Percentiles rank a stretch among this genome's conserved stretches.
These are phyloP conservation scores for Dothideomycetes sp. DNA, from an alignment of 2,329 filamentous ascomycete genomes.

Conservation along the genomic window DNA sequence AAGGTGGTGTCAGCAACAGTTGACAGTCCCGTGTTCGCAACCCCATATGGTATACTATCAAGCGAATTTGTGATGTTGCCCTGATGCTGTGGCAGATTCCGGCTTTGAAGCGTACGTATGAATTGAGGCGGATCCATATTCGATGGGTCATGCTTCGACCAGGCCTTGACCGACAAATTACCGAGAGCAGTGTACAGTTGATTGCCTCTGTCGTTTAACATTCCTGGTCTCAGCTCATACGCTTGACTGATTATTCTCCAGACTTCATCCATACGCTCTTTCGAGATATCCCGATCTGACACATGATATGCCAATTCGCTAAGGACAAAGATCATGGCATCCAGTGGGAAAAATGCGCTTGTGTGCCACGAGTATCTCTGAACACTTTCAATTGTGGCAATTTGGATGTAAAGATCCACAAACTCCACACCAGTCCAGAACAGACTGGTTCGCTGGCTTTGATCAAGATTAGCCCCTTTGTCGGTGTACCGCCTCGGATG, in stretches of 20 bases:
- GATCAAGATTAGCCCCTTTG: conserved; percentile 17
- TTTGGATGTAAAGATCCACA: conserved; percentile 28
- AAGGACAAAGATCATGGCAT: conserved; percentile 26
- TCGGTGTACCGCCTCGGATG: conserved; percentile 26
- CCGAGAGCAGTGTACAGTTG: conserved; percentile 32
- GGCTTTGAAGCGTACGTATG: too few relatives aligned
- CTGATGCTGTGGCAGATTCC: too few relatives aligned
- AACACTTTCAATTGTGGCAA: conserved; percentile 26
- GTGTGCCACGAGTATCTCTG: conserved; percentile 42
- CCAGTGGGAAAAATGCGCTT: conserved; percentile 37
- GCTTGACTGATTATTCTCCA: conserved; percentile 36
- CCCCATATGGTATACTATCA: too few relatives aligned
- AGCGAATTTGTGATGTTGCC: too few relatives aligned
- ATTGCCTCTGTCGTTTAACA: conserved; percentile 23
- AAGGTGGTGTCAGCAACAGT: too few relatives aligned
- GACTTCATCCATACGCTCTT: conserved; percentile 18
- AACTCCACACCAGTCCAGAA: conserved; percentile 31
- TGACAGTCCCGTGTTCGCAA: too few relatives aligned
- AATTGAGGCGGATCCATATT: too few relatives aligned
- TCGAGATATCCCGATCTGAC: conserved; percentile 12
- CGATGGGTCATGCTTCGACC: too few relatives aligned
- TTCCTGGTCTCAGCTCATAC: conserved; percentile 30
- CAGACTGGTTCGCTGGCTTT: conserved; percentile 26
- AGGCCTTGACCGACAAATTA: conserved; percentile 33
- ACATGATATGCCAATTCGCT: conserved; percentile 19